Conservation (phyloP, 1,139 yeast genomes). For the Taiozyma onychis region DNA sequence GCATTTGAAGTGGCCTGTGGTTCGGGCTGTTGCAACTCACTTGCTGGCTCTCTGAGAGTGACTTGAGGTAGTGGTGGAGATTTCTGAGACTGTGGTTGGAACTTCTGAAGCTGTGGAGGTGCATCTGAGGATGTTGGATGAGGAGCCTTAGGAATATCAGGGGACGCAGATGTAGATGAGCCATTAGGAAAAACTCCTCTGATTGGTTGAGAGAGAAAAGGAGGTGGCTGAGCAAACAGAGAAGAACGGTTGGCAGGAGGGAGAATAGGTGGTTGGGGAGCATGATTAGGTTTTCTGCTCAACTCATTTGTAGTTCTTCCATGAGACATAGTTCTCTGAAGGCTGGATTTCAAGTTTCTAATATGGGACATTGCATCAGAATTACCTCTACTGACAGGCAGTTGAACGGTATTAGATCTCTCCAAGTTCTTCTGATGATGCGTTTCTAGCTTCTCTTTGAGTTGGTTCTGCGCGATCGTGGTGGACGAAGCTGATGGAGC, state of each 20-base stretch:
- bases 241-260: not conserved
- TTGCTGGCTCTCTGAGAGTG: not conserved
- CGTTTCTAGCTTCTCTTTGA: slow-evolving; percentile 10
- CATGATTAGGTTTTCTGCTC: not conserved
- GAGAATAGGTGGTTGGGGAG: not conserved
- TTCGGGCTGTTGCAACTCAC: not conserved
- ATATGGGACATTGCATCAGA: slow-evolving; percentile 13
- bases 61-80: not conserved
- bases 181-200: not conserved
- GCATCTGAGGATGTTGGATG: not conserved
- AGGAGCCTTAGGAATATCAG: not conserved
- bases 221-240: not conserved
- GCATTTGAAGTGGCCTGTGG: not conserved
- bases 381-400: slow-evolving; percentile 6
- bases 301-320: not conserved
- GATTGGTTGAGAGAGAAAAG: not conserved
- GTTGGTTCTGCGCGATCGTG: slow-evolving; percentile 13
- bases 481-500: slow-evolving; percentile 7
- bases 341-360: slow-evolving; percentile 7
- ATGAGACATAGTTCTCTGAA: slow-evolving; percentile 1
- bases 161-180: not conserved
- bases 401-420: slow-evolving; percentile 10
- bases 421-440: slow-evolving; percentile 4
- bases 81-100: not conserved
- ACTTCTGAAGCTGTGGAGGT: not conserved